phyloP scores from a whole-genome alignment of 768 basidiomycete species.

The Amanita fuliginea region DNA sequence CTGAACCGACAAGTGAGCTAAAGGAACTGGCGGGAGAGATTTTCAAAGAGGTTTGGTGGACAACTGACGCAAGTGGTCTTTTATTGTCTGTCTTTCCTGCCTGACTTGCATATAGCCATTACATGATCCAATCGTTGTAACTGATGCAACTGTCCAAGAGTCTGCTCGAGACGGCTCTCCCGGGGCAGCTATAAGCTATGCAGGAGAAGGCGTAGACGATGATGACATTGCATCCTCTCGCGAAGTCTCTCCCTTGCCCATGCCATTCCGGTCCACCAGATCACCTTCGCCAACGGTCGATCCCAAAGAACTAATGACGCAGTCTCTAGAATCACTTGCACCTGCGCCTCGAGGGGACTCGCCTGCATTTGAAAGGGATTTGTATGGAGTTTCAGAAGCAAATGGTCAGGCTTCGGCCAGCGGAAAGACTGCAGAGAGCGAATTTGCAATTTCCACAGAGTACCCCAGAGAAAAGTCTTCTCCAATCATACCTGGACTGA shows the following conservation, averaged over 20 bases:
- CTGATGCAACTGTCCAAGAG: background rate
- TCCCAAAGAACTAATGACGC: background rate
- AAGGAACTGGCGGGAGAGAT: constrained; percentile 22
- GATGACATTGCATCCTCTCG: constrained; percentile 7
- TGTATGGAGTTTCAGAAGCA: background rate
- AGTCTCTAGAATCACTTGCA: background rate
- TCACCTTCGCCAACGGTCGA: background rate
- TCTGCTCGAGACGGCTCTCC: background rate
- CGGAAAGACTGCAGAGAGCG: background rate
- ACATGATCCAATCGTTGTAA: background rate
- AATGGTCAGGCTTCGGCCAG: background rate
- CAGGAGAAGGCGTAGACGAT: background rate
- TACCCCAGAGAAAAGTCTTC: background rate
- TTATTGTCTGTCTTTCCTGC: background rate
- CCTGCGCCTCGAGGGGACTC: background rate
- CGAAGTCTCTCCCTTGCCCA: background rate
- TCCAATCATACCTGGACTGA: constrained; percentile 1
- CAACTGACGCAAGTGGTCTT: background rate
- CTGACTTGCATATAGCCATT: background rate
- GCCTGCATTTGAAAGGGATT: background rate
- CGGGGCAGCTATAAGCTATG: background rate
- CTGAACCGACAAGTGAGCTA: background rate
- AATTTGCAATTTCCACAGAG: background rate
- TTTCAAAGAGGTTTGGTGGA: constrained; percentile 15
- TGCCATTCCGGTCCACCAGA: background rate